phyloP scores from a whole-genome alignment of 2,329 filamentous ascomycete genomes.

The Pseudopithomyces chartarum region DNA sequence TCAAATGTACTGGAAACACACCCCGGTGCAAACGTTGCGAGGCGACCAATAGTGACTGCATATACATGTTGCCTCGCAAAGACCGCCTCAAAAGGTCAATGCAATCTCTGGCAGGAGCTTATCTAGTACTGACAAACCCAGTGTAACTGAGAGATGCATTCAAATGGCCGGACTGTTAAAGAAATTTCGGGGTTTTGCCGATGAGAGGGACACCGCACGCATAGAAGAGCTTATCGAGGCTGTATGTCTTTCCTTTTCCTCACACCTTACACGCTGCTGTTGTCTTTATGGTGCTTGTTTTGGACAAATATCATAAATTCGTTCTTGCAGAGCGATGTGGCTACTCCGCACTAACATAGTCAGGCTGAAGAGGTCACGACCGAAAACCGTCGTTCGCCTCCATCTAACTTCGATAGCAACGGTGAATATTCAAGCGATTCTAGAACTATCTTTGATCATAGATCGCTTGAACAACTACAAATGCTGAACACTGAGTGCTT shows the following conservation, averaged over 20 bases:
- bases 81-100: conserved; percentile 43
- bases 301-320: too few species aligned
- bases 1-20: conserved; percentile 47
- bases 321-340: not conserved
- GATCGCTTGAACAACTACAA: conserved; percentile 13
- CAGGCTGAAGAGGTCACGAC: conserved; percentile 36
- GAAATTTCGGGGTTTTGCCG: conserved; percentile 19
- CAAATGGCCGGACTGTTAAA: conserved; percentile 32
- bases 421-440: conserved; percentile 15
- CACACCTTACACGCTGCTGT: too few species aligned
- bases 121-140: conserved; percentile 20
- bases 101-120: not conserved
- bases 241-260: conserved; percentile 12
- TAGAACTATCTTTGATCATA: conserved; percentile 9
- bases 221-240: conserved; percentile 32
- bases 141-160: conserved; percentile 34
- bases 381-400: conserved; percentile 17
- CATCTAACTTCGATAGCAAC: conserved; percentile 24
- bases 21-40: conserved; percentile 46
- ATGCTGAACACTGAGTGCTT: conserved; percentile 22
- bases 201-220: conserved; percentile 23
- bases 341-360: conserved; percentile 11
- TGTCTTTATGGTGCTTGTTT: too few species aligned
- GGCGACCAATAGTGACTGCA: conserved; percentile 36
- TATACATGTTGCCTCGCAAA: conserved; percentile 46